Percentiles rank a stretch among this genome's conserved stretches.
phyloP scores from a whole-genome alignment of 257 asterid genomes.

The Paulownia fortunei region DNA sequence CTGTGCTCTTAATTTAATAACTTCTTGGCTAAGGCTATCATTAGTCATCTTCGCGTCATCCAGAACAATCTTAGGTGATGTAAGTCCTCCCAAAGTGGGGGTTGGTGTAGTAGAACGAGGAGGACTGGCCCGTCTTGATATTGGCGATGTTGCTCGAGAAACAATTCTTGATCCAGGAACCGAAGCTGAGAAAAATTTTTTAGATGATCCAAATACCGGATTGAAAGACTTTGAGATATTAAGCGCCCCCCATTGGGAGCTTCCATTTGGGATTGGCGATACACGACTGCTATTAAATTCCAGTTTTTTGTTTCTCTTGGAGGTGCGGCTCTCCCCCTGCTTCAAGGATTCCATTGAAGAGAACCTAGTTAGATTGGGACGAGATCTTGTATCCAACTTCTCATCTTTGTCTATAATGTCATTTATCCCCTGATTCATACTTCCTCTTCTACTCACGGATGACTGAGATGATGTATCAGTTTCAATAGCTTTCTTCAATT shows the following conservation, averaged over 20 bases:
- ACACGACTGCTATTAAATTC: conserved; percentile 92
- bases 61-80: conserved; percentile 75
- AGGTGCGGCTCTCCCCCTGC: conserved; percentile 72
- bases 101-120: conserved; percentile 99
- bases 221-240: conserved; percentile 83
- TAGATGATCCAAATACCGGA: conserved; percentile 92
- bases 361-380: conserved; percentile 79
- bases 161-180: conserved; percentile 99
- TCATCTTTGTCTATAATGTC: conserved; percentile 69
- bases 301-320: conserved; percentile 83
- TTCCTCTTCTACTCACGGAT: conserved; percentile 71
- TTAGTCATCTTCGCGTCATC: conserved; percentile 69
- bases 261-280: conserved; percentile 92
- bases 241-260: conserved; percentile 85
- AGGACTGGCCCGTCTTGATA: conserved; percentile 91
- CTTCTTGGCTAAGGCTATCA: conserved; percentile 83
- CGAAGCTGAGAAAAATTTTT: conserved; percentile 92
- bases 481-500: conserved; percentile 81
- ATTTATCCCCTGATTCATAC: conserved; percentile 62
- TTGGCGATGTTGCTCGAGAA: conserved; percentile 98
- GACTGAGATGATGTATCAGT: conserved; percentile 74
- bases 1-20: conserved; percentile 84
- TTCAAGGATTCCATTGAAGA: conserved; percentile 88
- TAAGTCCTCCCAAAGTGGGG: conserved; percentile 94
- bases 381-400: conserved; percentile 71